Evolutionary conservation across 169 alveolate genomes (phyloP).

Genomic region (Eimeria sp.): DNA sequence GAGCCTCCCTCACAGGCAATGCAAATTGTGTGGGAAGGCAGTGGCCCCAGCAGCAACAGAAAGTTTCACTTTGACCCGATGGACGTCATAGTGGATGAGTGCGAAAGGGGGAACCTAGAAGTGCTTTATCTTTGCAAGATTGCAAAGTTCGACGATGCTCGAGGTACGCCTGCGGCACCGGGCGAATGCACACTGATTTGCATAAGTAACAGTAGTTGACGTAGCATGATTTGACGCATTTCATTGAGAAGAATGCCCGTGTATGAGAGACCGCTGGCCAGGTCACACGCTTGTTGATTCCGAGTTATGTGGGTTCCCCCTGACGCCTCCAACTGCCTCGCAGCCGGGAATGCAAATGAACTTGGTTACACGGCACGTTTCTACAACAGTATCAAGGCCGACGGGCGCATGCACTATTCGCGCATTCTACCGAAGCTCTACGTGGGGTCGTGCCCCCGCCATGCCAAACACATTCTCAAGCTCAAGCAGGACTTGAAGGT

Average conservation of each 20-base stretch:
- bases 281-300: neutral
- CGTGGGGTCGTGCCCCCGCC: constrained; percentile 81
- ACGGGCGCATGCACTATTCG: constrained; percentile 78
- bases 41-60: constrained; percentile 73
- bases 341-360: constrained; percentile 56
- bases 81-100: constrained; percentile 77
- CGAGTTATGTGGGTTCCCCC: neutral
- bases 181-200: too few relatives aligned
- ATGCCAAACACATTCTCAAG: constrained; percentile 65
- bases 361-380: constrained; percentile 65
- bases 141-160: constrained; percentile 75
- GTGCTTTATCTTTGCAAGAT: constrained; percentile 73
- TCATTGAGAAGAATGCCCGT: neutral
- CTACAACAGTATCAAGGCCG: constrained; percentile 64
- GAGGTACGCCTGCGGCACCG: constrained; percentile 16
- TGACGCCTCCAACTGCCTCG: constrained; percentile 5
- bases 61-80: constrained; percentile 75
- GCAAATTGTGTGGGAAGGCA: constrained; percentile 78
- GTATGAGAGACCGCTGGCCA: neutral
- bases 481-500: constrained; percentile 74
- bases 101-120: constrained; percentile 75
- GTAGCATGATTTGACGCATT: neutral
- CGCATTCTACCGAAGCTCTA: constrained; percentile 62
- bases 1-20: constrained; percentile 55
- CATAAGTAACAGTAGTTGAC: neutral